A percentile compares a stretch with the other conserved stretches of the same genome.
These are phyloP conservation scores for Candida michaelii DNA, from an alignment of 805 yeast species.

Conservation along the genomic window DNA sequence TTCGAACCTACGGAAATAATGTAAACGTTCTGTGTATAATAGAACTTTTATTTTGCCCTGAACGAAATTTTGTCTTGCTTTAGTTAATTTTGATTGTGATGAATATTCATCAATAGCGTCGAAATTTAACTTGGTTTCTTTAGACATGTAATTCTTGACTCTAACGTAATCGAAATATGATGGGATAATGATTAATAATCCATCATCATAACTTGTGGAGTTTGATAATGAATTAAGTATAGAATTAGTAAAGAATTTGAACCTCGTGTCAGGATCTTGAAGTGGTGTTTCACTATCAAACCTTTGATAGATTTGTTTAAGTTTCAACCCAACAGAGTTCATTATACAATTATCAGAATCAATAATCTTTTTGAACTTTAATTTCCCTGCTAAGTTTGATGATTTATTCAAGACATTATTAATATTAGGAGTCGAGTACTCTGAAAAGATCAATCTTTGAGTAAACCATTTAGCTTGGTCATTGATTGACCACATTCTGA, in stretches of 20 bases:
- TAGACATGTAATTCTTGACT: slow-evolving; percentile 64
- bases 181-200: slow-evolving; percentile 79
- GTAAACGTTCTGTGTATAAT: slow-evolving; percentile 92
- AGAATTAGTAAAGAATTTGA: slow-evolving; percentile 73
- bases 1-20: slow-evolving; percentile 84
- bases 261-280: slow-evolving; percentile 79
- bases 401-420: slow-evolving; percentile 58
- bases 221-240: slow-evolving; percentile 69
- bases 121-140: slow-evolving; percentile 58
- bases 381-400: slow-evolving; percentile 58
- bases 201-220: slow-evolving; percentile 64
- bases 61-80: slow-evolving; percentile 69
- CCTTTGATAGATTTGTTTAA: slow-evolving; percentile 71
- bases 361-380: slow-evolving; percentile 52
- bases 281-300: slow-evolving; percentile 55
- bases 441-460: slow-evolving; percentile 77
- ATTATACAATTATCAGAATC: slow-evolving; percentile 53
- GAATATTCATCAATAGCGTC: slow-evolving; percentile 84
- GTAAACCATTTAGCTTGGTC: slow-evolving; percentile 72
- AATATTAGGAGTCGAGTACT: slow-evolving; percentile 76
- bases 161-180: slow-evolving; percentile 84
- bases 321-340: slow-evolving; percentile 60
- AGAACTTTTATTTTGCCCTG: slow-evolving; percentile 62
- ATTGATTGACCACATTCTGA: slow-evolving; percentile 90
- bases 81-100: slow-evolving; percentile 63